phyloP scores from a whole-genome alignment of 129 eudicot species.

The Helianthus annuus region HanXRQr2.0-SUNRISE NC_035448.2:197186085-197186584 shows the following conservation, averaged over 20 bases:
- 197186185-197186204: conserved; percentile 74
- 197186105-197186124: conserved; percentile 54
- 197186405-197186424: too few species aligned
- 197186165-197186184: conserved; percentile 69
- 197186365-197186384: not conserved
- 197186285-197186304: conserved; percentile 88
- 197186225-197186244: conserved; percentile 75
- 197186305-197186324: conserved; percentile 95
- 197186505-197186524: too few species aligned
- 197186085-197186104: conserved; percentile 66
- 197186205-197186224: conserved; percentile 89
- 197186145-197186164: conserved; percentile 60
- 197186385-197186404: not conserved
- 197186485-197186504: too few species aligned
- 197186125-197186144: conserved; percentile 50
- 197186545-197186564: too few species aligned
- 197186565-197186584: too few species aligned
- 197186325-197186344: conserved; percentile 21
- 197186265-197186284: conserved; percentile 73
- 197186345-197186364: not conserved
- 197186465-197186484: too few species aligned
- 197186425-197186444: too few species aligned
- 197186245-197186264: conserved; percentile 60
- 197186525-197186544: too few species aligned
- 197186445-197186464: too few species aligned